phyloP scores from a whole-genome alignment of 257 asterid genomes.

The Haberlea rhodopensis region DNA sequence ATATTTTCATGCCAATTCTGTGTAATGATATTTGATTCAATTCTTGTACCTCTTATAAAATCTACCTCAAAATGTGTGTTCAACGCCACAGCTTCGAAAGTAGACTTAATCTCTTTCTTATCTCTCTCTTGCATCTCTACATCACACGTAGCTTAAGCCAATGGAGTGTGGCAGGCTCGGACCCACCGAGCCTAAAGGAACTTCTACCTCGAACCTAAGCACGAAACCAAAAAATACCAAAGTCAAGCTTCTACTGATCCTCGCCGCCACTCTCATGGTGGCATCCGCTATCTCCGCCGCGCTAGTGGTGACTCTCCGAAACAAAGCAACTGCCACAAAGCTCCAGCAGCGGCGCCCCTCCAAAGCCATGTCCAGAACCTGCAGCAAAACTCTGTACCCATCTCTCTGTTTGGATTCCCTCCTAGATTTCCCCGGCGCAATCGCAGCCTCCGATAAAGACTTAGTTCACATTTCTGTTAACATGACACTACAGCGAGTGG shows the following conservation, averaged over 20 bases:
- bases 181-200: constrained; percentile 21
- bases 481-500: constrained; percentile 40
- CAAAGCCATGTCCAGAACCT: constrained; percentile 40
- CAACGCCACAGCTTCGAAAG: not conserved
- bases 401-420: constrained; percentile 42
- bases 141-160: not conserved
- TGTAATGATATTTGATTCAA: too few species aligned
- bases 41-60: too few species aligned
- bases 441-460: constrained; percentile 44
- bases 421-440: constrained; percentile 46
- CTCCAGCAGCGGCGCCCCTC: constrained; percentile 28
- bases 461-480: constrained; percentile 52
- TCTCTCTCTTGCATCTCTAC: not conserved
- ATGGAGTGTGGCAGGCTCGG: constrained; percentile 39
- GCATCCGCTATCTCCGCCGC: constrained; percentile 38
- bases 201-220: constrained; percentile 9
- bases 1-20: too few species aligned
- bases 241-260: constrained; percentile 29
- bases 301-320: constrained; percentile 27
- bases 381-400: constrained; percentile 42
- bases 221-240: constrained; percentile 22
- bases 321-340: constrained; percentile 10
- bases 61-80: not conserved
- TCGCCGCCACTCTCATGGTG: constrained; percentile 35
- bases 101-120: not conserved